Base-by-base conservation (phyloP, 148 eudicot species). In the Vaccinium vitisidaea region DNA sequence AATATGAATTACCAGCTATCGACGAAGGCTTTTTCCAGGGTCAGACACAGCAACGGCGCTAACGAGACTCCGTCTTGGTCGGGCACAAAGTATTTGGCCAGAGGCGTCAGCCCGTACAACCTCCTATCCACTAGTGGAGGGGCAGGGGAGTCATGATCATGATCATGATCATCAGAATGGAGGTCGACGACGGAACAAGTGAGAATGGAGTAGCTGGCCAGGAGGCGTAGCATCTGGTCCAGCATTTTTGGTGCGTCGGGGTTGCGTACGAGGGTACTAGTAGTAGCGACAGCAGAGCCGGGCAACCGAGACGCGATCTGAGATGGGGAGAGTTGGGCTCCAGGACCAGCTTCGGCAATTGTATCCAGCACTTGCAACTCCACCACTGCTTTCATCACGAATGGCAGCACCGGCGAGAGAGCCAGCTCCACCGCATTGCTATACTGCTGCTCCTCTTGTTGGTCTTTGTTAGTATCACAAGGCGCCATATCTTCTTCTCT, bases 141-240 rank as follows among this genome's bases (percentile, higher is more conserved):
- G 18, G 21, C 21, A 56, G 65, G 23, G 9, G 23, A n/a, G 1
- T 63, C 11, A 19, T 59, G 50, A 30, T 30, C 32, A 30, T 30
- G 30, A 70, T 39, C 5, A 18, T 27, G 30, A 27, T 67, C 27
- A 46, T 25, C 36, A 30, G 32, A 30, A 30, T 30, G 32, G 32
- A 30, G 32, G 5, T 25, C n/a, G 3, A 9, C 3, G 16, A 32
- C 2, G 6, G 59, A 46, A 81, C 86, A 85, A 73, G 83, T 87
- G 23, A 90, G 83, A 0, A 91, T 36, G 2, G 90, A 86, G 54
- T 83, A 77, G 25, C 80, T 53, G 0, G 89, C 88, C 19, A 88
- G 88, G 7, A 90, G 83, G 2, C 92, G 83, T 13, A 91, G 92
- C 87, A 91, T 88, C 65, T 89, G 86, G 18, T 91, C 90, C 77